These are phyloP conservation scores for Stemphylium vesicarium DNA, from an alignment of 2,329 filamentous ascomycete genomes.

Conservation along the genomic window DNA sequence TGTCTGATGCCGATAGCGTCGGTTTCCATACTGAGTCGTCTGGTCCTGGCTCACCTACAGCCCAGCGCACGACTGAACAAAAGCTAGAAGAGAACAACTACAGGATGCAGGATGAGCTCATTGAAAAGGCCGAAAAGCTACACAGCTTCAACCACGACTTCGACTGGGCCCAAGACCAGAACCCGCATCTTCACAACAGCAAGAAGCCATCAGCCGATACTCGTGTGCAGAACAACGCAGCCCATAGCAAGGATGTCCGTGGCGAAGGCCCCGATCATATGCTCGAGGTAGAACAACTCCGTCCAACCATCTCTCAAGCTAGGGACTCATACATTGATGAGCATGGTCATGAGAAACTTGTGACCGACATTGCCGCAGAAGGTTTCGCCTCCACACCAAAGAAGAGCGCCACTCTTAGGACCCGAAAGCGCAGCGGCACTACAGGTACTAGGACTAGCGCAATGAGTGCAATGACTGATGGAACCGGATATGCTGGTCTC, in stretches of 20 bases:
- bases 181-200: constrained; percentile 62
- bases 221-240: constrained; percentile 64
- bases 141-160: constrained; percentile 80
- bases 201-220: constrained; percentile 64
- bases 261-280: constrained; percentile 80
- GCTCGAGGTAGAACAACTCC: constrained; percentile 57
- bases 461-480: constrained; percentile 35
- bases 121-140: constrained; percentile 62
- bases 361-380: constrained; percentile 68
- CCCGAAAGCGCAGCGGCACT: constrained; percentile 41
- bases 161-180: constrained; percentile 65
- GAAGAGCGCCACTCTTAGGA: constrained; percentile 49
- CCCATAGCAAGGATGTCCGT: constrained; percentile 76
- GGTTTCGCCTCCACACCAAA: constrained; percentile 57
- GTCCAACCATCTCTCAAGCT: constrained; percentile 65
- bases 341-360: constrained; percentile 72
- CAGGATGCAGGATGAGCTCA: constrained; percentile 62
- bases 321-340: constrained; percentile 74
- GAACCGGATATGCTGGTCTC: constrained; percentile 59
- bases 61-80: constrained; percentile 46
- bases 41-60: constrained; percentile 40
- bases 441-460: constrained; percentile 39
- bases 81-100: constrained; percentile 49
- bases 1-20: constrained; percentile 70
- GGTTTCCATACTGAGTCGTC: constrained; percentile 54